phyloP scores from a whole-genome alignment of 2,329 filamentous ascomycete species.

The Tetracladium maxilliforme region DNA sequence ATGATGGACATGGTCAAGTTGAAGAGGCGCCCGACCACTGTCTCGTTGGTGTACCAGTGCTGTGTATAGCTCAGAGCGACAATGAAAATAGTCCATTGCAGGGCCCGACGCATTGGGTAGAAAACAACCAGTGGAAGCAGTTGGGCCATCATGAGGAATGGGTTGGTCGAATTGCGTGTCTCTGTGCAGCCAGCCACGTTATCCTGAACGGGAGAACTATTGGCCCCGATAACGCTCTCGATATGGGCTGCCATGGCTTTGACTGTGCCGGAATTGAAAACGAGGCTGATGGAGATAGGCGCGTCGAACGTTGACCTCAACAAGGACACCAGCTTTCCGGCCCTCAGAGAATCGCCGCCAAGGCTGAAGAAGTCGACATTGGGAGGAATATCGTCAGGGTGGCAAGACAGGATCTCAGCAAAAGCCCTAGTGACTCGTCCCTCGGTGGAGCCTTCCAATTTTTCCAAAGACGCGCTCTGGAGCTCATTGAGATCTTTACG shows the following conservation, averaged over 20 bases:
- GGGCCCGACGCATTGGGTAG: constrained; percentile 32
- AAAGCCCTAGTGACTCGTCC: constrained; percentile 27
- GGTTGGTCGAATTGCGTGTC: constrained; percentile 32
- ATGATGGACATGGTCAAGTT: constrained; percentile 29
- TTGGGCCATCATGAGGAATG: constrained; percentile 30
- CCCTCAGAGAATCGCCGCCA: constrained; percentile 37
- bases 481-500: too few species aligned
- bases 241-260: constrained; percentile 21
- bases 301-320: constrained; percentile 33
- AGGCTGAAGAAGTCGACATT: constrained; percentile 34
- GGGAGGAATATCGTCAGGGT: constrained; percentile 19
- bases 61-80: constrained; percentile 25
- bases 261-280: constrained; percentile 33
- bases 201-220: constrained; percentile 1
- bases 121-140: constrained; percentile 31
- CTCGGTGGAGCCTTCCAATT: too few species aligned
- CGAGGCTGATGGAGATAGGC: constrained; percentile 30
- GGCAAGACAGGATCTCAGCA: constrained; percentile 25
- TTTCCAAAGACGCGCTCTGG: too few species aligned
- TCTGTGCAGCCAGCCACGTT: constrained; percentile 18
- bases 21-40: constrained; percentile 28
- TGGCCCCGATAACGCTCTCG: constrained; percentile 13
- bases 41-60: constrained; percentile 20
- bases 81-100: constrained; percentile 37
- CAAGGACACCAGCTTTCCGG: constrained; percentile 33